phyloP scores from a whole-genome alignment of 73 alveolate species.

The Blepharisma stoltei region DNA sequence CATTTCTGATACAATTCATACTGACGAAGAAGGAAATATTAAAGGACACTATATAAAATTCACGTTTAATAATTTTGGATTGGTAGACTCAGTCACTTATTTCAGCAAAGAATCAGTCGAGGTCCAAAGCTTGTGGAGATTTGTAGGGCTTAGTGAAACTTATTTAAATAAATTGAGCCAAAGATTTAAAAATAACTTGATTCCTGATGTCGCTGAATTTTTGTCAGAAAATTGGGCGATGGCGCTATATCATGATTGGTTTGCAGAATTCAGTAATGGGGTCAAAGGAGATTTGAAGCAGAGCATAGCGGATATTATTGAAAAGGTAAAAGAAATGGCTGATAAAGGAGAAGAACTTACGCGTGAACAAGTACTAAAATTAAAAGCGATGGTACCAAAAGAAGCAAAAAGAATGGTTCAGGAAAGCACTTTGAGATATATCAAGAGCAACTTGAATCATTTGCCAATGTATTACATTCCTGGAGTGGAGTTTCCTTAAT shows the following conservation, averaged over 20 bases:
- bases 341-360: constrained; percentile 69
- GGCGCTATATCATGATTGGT: constrained; percentile 98
- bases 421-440: constrained; percentile 84
- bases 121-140: constrained; percentile 81
- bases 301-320: constrained; percentile 62
- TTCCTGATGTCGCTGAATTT: constrained; percentile 94
- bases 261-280: constrained; percentile 93
- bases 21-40: constrained; percentile 41
- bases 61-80: constrained; percentile 91
- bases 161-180: constrained; percentile 86
- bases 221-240: constrained; percentile 97
- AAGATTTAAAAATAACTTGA: constrained; percentile 82
- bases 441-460: constrained; percentile 80
- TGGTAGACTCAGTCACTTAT: constrained; percentile 94
- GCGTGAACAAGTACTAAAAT: constrained; percentile 59
- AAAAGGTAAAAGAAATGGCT: constrained; percentile 70
- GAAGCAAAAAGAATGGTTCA: constrained; percentile 68
- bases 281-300: constrained; percentile 74
- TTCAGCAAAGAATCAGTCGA: constrained; percentile 90
- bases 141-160: constrained; percentile 96
- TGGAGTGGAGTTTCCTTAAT: constrained; percentile 31
- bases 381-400: constrained; percentile 61
- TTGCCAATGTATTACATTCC: constrained; percentile 90
- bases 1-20: constrained; percentile 79
- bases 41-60: constrained; percentile 90